Conservation (phyloP, 1,139 yeast species). For the Pichia sp. region DNA sequence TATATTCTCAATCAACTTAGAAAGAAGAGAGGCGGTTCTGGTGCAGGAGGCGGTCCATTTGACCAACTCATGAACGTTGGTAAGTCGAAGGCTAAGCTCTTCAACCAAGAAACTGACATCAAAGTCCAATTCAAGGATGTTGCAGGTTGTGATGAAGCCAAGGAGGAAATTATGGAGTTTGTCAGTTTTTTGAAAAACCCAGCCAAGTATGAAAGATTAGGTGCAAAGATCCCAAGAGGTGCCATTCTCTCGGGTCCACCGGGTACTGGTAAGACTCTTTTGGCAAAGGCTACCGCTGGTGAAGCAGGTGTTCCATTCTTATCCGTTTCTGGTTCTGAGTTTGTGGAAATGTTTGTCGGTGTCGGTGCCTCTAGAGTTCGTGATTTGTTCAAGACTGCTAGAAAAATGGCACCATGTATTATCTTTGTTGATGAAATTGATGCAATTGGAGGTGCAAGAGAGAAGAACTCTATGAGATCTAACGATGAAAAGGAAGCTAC, state of each 20-base stretch:
- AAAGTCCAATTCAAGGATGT: conserved; percentile 71
- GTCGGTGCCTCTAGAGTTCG: conserved; percentile 93
- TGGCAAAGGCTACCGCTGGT: conserved; percentile 82
- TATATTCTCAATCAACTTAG: conserved; percentile 43
- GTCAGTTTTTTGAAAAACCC: conserved; percentile 75
- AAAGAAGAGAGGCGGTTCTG: conserved; percentile 26
- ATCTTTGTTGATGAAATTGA: conserved; percentile 80
- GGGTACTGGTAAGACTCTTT: conserved; percentile 77
- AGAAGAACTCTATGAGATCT: conserved; percentile 48
- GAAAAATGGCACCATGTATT: conserved; percentile 76
- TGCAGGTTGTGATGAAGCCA: conserved; percentile 80
- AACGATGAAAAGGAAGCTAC: conserved; percentile 81
- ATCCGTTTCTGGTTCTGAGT: conserved; percentile 95
- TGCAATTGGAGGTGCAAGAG: conserved; percentile 75
- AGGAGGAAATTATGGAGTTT: conserved; percentile 80
- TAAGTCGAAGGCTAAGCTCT: conserved; percentile 67
- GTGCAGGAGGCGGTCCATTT: conserved; percentile 55
- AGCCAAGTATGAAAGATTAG: conserved; percentile 62
- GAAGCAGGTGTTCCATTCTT: conserved; percentile 80
- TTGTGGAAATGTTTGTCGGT: conserved; percentile 98
- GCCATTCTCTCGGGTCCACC: conserved; percentile 82
- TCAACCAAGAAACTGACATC: conserved; percentile 65
- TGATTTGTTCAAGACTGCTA: conserved; percentile 70
- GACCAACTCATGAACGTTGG: conserved; percentile 71
- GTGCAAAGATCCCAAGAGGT: conserved; percentile 81